Percentiles rank a stretch among this genome's conserved stretches.
Conservation (phyloP, 768 basidiomycete species). For the Naganishia kalamii region DNA sequence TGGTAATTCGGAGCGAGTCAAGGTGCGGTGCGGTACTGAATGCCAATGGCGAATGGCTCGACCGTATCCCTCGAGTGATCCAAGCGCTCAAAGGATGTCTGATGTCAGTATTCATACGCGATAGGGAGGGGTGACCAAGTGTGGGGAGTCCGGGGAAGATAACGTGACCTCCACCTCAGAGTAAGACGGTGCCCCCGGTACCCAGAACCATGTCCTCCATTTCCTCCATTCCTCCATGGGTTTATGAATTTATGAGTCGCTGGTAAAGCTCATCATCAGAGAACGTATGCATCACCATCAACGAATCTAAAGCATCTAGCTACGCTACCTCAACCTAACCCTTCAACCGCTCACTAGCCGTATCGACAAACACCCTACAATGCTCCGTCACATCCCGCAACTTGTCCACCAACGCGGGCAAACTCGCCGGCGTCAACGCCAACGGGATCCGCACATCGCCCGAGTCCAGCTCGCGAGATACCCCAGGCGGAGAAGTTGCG, state of each 20-base stretch:
- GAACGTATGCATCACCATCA: no score
- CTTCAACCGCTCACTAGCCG: not conserved
- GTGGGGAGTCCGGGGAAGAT: not conserved
- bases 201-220: no score
- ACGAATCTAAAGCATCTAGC: no score
- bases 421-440: not conserved
- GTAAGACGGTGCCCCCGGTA: not conserved
- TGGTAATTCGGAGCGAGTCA: not conserved
- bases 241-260: no score
- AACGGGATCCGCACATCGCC: not conserved
- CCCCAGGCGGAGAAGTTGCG: not conserved
- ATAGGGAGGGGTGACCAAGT: not conserved
- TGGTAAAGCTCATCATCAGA: no score
- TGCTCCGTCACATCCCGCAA: not conserved
- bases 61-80: no score
- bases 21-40: not conserved
- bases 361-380: not conserved
- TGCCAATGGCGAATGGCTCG: not conserved
- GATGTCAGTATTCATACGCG: no score
- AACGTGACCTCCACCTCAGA: conserved; percentile 3
- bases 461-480: not conserved
- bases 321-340: no score
- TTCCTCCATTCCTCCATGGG: no score
- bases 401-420: not conserved
- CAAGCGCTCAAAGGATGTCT: no score